Conservation (phyloP, 2,329 filamentous ascomycete genomes). For the Ophiostoma ips region DNA sequence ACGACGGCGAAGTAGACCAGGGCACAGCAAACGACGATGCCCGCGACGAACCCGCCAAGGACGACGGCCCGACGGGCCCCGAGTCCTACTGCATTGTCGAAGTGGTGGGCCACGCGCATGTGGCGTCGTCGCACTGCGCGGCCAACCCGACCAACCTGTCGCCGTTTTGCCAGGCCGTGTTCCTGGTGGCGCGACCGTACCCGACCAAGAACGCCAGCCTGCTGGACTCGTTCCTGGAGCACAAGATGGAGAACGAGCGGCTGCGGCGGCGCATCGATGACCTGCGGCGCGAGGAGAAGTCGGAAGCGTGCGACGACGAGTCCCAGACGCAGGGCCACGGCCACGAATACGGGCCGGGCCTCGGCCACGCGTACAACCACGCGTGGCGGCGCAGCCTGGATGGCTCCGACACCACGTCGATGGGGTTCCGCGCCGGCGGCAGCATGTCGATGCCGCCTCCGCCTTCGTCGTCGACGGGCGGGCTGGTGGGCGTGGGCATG, state of each 20-base stretch:
- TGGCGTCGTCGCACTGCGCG: conserved; percentile 53
- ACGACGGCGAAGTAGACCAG: not conserved
- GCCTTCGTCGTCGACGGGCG: conserved; percentile 13
- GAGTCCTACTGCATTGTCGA: conserved; percentile 70
- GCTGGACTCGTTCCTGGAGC: conserved; percentile 85
- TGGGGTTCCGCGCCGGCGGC: too few relatives aligned
- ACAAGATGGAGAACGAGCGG: conserved; percentile 92
- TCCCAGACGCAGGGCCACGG: conserved; percentile 51
- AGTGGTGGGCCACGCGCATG: conserved; percentile 82
- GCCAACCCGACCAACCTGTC: conserved; percentile 50
- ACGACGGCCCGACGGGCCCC: conserved; percentile 31
- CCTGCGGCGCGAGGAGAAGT: conserved; percentile 66
- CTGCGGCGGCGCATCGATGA: conserved; percentile 73
- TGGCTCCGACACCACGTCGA: conserved; percentile 35
- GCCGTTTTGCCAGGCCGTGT: conserved; percentile 73
- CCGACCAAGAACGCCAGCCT: conserved; percentile 75
- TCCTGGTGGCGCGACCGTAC: conserved; percentile 84
- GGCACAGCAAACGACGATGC: too few relatives aligned
- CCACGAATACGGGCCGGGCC: too few relatives aligned
- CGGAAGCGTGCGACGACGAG: conserved; percentile 59
- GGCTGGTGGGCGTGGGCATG: too few relatives aligned
- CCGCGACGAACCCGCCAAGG: conserved; percentile 38
- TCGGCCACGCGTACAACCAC: too few relatives aligned
- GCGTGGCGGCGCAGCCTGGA: conserved; percentile 8
- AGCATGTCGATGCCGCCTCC: conserved; percentile 8